These are phyloP conservation scores for Citrullus colocynthis DNA, from an alignment of 306 rosid species.

Conservation along the genomic window DNA sequence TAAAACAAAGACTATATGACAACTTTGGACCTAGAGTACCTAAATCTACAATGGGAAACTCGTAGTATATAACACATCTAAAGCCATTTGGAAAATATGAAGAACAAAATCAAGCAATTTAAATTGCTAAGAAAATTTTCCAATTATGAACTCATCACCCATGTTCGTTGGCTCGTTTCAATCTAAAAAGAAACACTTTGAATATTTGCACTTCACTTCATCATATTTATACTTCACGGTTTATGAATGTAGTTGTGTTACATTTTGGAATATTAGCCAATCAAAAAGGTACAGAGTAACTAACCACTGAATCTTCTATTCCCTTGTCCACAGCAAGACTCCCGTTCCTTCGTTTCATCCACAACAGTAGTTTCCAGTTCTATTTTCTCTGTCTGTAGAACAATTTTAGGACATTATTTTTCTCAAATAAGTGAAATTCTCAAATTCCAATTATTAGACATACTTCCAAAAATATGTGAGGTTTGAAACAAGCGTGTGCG, in stretches of 20 bases:
- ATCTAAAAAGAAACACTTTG: neutral
- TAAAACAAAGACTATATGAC: neutral
- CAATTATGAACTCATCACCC: neutral
- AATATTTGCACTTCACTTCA: neutral
- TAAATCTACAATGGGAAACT: neutral
- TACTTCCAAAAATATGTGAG: neutral
- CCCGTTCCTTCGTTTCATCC: constrained; percentile 98
- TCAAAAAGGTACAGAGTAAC: constrained; percentile 19
- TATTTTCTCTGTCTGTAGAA: constrained; percentile 79
- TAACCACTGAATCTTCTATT: constrained; percentile 88
- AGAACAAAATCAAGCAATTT: neutral
- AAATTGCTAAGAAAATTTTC: neutral
- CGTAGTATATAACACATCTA: neutral
- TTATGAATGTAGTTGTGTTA: neutral
- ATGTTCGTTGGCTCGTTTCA: neutral
- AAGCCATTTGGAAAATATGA: neutral
- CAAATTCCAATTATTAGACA: neutral
- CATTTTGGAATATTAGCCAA: neutral
- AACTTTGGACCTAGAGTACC: neutral
- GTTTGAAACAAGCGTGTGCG: neutral
- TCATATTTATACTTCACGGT: neutral
- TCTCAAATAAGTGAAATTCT: neutral
- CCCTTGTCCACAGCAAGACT: constrained; percentile 83
- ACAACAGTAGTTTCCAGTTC: constrained; percentile 97
- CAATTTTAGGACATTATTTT: constrained; percentile 5